Base-by-base conservation (phyloP, 352 stramenopile species). In the Pythium vanterpoolii region DNA sequence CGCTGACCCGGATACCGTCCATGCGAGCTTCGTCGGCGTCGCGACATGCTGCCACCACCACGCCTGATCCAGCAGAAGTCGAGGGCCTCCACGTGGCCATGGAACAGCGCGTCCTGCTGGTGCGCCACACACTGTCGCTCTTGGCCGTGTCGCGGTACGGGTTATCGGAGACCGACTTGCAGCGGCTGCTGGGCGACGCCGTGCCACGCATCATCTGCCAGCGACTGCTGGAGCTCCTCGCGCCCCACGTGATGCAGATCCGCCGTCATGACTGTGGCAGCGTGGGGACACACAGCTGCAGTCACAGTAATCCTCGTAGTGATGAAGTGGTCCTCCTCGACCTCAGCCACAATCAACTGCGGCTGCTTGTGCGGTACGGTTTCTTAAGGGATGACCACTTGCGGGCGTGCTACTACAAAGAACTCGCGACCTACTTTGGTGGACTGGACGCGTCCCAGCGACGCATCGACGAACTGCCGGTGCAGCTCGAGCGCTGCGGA, bases 211-310 rank as follows among this genome's bases (percentile, higher is more conserved):
- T 34, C 11, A 61, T 87, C 43, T 69, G 62, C 21, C 53, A 77
- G 47, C 69, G 78, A 24, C 57, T 94, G 0, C 54, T 91, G 34
- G 40, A 16, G 5, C 55, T 94, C 0, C 55, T 94, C 3, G 54
- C 66, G 8, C 83, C 85, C 18, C 83, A 92, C 19, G 47, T 92
- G 59, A 88, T 94, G 80, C 76, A 64, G 43, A 94, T 94, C 48
- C 71, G 56, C 7, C 77, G 79, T 1, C 58, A 64, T 9, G 80
- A 92, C 56, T 91, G 80, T 26, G 68, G 56, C n/a, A n/a, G n/a
- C n/a, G n/a, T 39, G 42, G 55, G 39, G 40, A 31, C 67, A 36
- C 18, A 40, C 21, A 33, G 8, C 34, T n/a, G n/a, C n/a, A n/a
- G n/a, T n/a, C n/a, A n/a, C n/a, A n/a, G n/a, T n/a, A n/a, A n/a